These are phyloP conservation scores for Coemansia sp. DNA, from an alignment of 192 early-diverging fungal genomes.

Conservation along the genomic window DNA sequence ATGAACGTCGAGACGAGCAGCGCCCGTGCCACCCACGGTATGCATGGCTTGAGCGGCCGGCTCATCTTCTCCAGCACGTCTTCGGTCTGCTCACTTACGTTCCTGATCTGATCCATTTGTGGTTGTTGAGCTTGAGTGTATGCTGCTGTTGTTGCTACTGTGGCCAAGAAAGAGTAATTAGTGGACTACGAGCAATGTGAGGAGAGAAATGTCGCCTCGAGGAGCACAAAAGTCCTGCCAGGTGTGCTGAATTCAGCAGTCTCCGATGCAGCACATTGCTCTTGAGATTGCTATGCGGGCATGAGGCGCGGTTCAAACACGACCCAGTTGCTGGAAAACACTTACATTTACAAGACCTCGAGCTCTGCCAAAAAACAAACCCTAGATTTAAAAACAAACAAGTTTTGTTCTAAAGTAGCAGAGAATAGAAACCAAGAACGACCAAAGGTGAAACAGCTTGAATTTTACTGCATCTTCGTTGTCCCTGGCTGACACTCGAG, in stretches of 20 bases:
- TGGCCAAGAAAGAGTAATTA: too few relatives aligned
- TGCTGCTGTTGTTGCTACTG: too few relatives aligned
- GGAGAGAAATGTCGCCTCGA: too few relatives aligned
- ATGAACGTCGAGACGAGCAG: conserved; percentile 96
- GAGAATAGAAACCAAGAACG: not conserved
- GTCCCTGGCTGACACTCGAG: not conserved
- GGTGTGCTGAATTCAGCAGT: too few relatives aligned
- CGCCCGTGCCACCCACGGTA: conserved; percentile 87
- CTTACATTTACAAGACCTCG: not conserved
- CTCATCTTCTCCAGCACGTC: conserved; percentile 72
- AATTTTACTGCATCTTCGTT: not conserved
- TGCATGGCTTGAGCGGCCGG: conserved; percentile 84
- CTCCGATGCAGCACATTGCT: too few relatives aligned
- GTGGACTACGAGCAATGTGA: too few relatives aligned
- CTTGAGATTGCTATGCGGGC: too few relatives aligned
- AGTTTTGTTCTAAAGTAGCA: not conserved
- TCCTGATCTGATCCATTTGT: conserved; percentile 48
- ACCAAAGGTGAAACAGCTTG: too few relatives aligned
- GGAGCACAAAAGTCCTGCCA: too few relatives aligned
- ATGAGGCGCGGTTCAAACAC: too few relatives aligned
- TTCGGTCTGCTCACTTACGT: conserved; percentile 65
- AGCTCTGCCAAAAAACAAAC: not conserved
- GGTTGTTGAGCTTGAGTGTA: not conserved
- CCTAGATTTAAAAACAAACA: conserved; percentile 1
- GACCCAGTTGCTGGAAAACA: not conserved